Evolutionary conservation across 2,329 filamentous ascomycete genomes (phyloP), one percentile per base, ranked within the genome.

Genomic region (Fusarium sp.): DNA sequence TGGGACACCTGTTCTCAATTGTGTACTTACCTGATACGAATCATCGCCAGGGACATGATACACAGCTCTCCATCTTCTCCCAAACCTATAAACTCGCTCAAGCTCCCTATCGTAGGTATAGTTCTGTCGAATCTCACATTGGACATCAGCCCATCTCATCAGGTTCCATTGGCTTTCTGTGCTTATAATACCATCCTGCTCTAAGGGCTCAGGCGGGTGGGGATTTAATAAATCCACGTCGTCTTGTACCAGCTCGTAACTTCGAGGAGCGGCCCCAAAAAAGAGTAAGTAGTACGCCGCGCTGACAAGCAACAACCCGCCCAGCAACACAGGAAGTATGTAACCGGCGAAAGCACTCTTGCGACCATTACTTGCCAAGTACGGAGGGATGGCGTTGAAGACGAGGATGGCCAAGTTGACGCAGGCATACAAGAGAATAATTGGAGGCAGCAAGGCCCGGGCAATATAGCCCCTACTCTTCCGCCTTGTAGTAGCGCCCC

Each of bases 41-140:
- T 5, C 10, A n/a, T 64, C 61, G 27, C 14, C 61, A n/a, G 61
- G 61, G 11, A 64, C 37, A 39, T 23, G 56, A 25, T 64, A 64
- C 23, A 56, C 23, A 5, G 16, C 20, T 8, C 48, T 41, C 61
- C 61, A 64, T 11, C 61, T 5, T 7, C 61, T 16, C 2, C 61
- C 61, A 13, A 64, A 64, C 6, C 61, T 35, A 1, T 43, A 64
- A 10, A 64, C 61, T 2, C 61, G 30, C 25, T 64, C 61, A 5
- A 64, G 25, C 6, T 32, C 4, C 45, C 20, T 37, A 4, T 56
- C 34, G 34, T 64, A 54, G 5, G 34, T 37, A 18, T 64, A 64
- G 34, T 39, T 6, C 4, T 64, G 56, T 18, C 34, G 5, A n/a
- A 64, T 56, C 23, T 64, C 61, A n/a, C 61, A 64, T 8, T 41